Evolutionary conservation across 305 asterid species (phyloP), one percentile per base, ranked within the genome.

Genomic region (Coffea humblotiana): DNA sequence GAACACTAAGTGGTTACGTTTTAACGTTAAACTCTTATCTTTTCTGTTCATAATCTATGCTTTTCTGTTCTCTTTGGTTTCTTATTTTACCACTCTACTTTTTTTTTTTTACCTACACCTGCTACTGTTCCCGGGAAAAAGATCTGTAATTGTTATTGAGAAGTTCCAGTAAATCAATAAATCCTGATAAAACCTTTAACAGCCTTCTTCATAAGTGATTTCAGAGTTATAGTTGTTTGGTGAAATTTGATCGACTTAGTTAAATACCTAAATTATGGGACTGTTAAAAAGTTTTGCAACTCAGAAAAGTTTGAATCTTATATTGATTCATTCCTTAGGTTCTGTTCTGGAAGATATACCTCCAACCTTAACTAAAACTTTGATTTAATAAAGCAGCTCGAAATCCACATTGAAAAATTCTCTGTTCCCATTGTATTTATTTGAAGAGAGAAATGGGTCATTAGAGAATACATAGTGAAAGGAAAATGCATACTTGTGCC

Each of bases 51-150:
- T 32, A 67, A 73, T 37, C 16, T 15, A n/a, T 35, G 54, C 14
- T 63, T 47, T 71, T 76, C 43, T 61, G 13, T 54, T 45, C 0
- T 60, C 40, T 61, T 0, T 58, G 70, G 10, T 11, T 16, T 67
- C 47, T 67, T 8, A 21, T 27, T 27, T 65, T 29, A 65, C 19
- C 6, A 65, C 43, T 27, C 12, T 32, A n/a, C n/a, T 64, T 25
- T 37, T 2, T 35, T 8, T 8, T 48, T 18, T 37, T 6, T 0
- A 61, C 49, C 25, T 40, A 43, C 47, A 51, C 51, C 64, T 64
- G 79, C 63, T 76, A 4, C 37, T 76, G 63, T 16, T 79, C 68
- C 63, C 70, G 5, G 60, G 74, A 54, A 58, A 21, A 25, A 69
- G 11, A 47, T 47, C 54, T 71, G 35, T 71, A 19, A 43, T 43